phyloP scores from a whole-genome alignment of 2,329 filamentous ascomycete species.

The Raffaelea ambrosiae region DNA sequence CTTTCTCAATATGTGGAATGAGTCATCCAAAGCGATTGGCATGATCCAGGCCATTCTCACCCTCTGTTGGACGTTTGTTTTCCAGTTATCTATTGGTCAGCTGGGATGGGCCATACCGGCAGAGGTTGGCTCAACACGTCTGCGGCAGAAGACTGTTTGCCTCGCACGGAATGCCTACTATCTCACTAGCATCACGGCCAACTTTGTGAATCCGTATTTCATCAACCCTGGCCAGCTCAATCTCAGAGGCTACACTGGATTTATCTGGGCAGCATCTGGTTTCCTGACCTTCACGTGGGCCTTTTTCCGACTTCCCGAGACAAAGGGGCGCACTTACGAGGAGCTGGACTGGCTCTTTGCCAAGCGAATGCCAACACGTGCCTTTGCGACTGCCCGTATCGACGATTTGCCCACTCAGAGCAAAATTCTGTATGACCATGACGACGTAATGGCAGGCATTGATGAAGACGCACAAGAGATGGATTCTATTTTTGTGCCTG shows the following conservation, averaged over 20 bases:
- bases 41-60: constrained; percentile 8
- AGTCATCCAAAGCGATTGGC: background rate
- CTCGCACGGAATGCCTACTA: constrained; percentile 22
- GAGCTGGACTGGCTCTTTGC: constrained; percentile 50
- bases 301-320: constrained; percentile 43
- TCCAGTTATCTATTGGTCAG: constrained; percentile 28
- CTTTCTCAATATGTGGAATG: constrained; percentile 11
- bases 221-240: constrained; percentile 34
- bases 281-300: constrained; percentile 38
- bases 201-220: constrained; percentile 21
- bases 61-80: constrained; percentile 14
- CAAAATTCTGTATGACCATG: background rate
- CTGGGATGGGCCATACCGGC: constrained; percentile 25
- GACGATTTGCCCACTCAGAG: too few relatives aligned
- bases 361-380: constrained; percentile 28
- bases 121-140: constrained; percentile 24
- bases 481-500: background rate
- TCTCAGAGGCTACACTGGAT: constrained; percentile 38
- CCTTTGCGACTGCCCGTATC: constrained; percentile 8
- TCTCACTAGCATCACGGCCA: constrained; percentile 15
- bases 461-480: background rate
- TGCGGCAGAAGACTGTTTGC: constrained; percentile 24
- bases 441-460: constrained; percentile 2
- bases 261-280: constrained; percentile 37
- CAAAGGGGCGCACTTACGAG: constrained; percentile 36